These are phyloP conservation scores for Pseudocercospora vitis DNA, from an alignment of 2,329 filamentous ascomycete species.

Conservation along the genomic window DNA sequence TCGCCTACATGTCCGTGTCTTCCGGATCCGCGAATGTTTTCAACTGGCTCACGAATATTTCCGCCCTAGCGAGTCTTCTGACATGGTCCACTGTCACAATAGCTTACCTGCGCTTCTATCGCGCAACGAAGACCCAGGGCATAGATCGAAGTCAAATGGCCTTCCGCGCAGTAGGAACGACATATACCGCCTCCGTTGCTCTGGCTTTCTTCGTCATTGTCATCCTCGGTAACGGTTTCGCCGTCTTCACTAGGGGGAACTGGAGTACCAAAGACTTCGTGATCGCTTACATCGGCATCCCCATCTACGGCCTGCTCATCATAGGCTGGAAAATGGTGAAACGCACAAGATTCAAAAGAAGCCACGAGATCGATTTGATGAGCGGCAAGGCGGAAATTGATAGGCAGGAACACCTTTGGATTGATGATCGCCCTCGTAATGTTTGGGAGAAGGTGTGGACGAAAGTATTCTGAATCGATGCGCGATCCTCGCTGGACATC, in stretches of 20 bases:
- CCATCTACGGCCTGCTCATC: conserved; percentile 38
- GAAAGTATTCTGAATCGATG: neutral
- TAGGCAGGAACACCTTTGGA: neutral
- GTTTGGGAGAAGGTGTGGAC: conserved; percentile 1
- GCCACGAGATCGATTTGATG: conserved; percentile 46
- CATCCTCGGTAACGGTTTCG: conserved; percentile 26
- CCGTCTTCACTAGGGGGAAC: conserved; percentile 32
- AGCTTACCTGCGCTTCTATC: conserved; percentile 50
- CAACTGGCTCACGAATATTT: conserved; percentile 28
- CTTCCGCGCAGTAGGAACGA: conserved; percentile 19
- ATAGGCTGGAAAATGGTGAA: conserved; percentile 43
- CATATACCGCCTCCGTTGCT: conserved; percentile 26
- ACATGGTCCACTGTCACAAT: conserved; percentile 38
- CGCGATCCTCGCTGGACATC: neutral
- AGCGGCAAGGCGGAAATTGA: conserved; percentile 50
- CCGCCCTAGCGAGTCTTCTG: conserved; percentile 28
- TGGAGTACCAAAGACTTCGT: conserved; percentile 39
- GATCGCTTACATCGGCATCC: conserved; percentile 45
- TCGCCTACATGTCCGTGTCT: conserved; percentile 40
- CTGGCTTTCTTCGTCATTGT: conserved; percentile 32
- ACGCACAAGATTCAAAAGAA: conserved; percentile 31
- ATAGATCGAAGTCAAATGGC: conserved; percentile 39
- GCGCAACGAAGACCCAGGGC: conserved; percentile 44
- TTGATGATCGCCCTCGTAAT: neutral
- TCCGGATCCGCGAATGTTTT: conserved; percentile 40